These are phyloP conservation scores for Turnera subulata DNA, from an alignment of 345 rosid species.

Conservation along the genomic window DNA sequence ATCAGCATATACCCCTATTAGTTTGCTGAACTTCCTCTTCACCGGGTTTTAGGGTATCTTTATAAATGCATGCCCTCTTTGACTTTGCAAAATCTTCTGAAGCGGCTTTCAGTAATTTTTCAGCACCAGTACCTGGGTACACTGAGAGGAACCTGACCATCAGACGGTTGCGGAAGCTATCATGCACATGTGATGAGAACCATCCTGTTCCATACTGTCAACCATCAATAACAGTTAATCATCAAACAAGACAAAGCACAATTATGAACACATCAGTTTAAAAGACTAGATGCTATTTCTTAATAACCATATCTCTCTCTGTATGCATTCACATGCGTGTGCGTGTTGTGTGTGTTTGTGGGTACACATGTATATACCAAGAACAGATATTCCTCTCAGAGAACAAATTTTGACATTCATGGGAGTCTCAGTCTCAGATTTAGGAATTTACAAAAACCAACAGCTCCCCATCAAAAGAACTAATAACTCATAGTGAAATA, in stretches of 20 bases:
- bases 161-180: conserved; percentile 66
- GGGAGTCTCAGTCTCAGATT: too few species aligned
- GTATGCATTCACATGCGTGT: too few species aligned
- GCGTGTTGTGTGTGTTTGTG: too few species aligned
- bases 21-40: conserved; percentile 38
- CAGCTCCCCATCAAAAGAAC: too few species aligned
- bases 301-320: too few species aligned
- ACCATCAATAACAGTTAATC: conserved; percentile 12
- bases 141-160: conserved; percentile 75
- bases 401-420: too few species aligned
- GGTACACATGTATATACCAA: too few species aligned
- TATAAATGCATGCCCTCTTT: conserved; percentile 46
- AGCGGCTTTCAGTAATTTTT: conserved; percentile 60
- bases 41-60: conserved; percentile 39
- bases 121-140: conserved; percentile 64
- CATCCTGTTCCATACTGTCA: conserved; percentile 84
- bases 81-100: conserved; percentile 74
- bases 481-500: too few species aligned
- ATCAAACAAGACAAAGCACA: conserved; percentile 5
- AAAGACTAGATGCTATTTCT: too few species aligned
- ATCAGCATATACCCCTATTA: conserved; percentile 35
- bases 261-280: too few species aligned
- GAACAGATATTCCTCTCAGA: too few species aligned
- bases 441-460: too few species aligned
- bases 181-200: conserved; percentile 68